A percentile compares a stretch with the other conserved stretches of the same genome.
Conservation (phyloP, 2,329 filamentous ascomycete genomes). For the Alternaria panax region DNA sequence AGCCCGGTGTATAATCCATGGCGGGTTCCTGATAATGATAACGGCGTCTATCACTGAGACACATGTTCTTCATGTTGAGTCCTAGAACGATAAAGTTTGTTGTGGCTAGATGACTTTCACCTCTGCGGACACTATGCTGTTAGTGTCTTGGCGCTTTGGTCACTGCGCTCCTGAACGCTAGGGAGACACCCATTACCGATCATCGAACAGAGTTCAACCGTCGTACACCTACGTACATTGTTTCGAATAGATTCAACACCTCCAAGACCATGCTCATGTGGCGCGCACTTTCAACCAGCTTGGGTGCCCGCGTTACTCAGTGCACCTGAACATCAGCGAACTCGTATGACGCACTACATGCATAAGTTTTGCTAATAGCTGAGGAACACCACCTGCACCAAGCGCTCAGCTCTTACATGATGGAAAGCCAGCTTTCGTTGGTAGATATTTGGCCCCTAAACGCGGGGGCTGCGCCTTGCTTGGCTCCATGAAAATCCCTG, state of each 20-base stretch:
- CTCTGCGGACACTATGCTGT: background rate
- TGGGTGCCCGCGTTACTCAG: background rate
- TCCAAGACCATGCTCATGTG: background rate
- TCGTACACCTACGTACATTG: background rate
- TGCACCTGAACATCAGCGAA: background rate
- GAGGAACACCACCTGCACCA: background rate
- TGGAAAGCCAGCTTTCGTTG: background rate
- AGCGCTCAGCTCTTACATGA: background rate
- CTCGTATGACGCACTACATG: background rate
- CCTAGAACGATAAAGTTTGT: background rate
- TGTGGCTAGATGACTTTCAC: background rate
- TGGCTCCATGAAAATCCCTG: conserved; percentile 11
- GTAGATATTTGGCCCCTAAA: background rate
- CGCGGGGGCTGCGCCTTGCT: conserved; percentile 24
- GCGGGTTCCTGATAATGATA: background rate
- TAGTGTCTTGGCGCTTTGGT: background rate
- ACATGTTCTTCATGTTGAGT: background rate
- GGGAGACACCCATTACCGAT: background rate
- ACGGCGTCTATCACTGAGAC: background rate
- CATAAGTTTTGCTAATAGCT: background rate
- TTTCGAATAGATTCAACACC: background rate
- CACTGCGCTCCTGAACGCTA: background rate
- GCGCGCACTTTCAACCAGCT: background rate
- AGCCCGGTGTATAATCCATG: background rate
- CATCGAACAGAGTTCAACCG: background rate